Evolutionary conservation across 306 rosid species (phyloP).

Genomic region (Cyclanthera cordifolia): DNA sequence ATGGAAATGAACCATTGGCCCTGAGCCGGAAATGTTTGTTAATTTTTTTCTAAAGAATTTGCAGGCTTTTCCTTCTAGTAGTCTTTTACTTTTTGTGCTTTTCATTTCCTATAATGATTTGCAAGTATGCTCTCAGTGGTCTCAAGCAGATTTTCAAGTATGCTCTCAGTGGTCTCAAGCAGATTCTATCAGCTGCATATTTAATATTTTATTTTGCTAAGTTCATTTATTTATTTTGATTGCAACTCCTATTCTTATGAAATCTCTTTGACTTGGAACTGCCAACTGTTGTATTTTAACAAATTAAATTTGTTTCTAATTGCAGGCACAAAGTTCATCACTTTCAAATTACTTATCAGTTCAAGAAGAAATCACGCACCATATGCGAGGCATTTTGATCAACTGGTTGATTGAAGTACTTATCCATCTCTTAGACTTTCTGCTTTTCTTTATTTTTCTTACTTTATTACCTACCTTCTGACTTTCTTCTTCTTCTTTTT

Average conservation of each 20-base stretch:
- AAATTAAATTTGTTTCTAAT: neutral
- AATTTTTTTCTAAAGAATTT: neutral
- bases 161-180: neutral
- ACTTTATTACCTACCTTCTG: neutral
- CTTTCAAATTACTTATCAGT: conserved; percentile 48
- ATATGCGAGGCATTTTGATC: conserved; percentile 73
- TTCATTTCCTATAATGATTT: neutral
- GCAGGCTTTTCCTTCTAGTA: neutral
- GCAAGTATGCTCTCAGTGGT: neutral
- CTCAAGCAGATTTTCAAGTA: neutral
- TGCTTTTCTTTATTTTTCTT: conserved; percentile 8
- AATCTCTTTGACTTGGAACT: neutral
- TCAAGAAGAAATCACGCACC: conserved; percentile 58
- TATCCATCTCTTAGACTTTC: conserved; percentile 10
- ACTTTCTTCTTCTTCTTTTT: conserved; percentile 1
- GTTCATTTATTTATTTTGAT: neutral
- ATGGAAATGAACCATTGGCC: too few relatives aligned
- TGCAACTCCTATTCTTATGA: neutral
- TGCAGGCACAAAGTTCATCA: conserved; percentile 50
- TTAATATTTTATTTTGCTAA: neutral
- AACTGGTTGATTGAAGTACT: conserved; percentile 85
- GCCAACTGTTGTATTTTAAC: neutral
- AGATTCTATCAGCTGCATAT: neutral
- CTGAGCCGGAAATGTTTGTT: too few relatives aligned
- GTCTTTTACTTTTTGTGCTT: neutral